These are phyloP conservation scores for Eimeria acervulina DNA, from an alignment of 169 alveolate genomes.

Conservation along the genomic window DNA sequence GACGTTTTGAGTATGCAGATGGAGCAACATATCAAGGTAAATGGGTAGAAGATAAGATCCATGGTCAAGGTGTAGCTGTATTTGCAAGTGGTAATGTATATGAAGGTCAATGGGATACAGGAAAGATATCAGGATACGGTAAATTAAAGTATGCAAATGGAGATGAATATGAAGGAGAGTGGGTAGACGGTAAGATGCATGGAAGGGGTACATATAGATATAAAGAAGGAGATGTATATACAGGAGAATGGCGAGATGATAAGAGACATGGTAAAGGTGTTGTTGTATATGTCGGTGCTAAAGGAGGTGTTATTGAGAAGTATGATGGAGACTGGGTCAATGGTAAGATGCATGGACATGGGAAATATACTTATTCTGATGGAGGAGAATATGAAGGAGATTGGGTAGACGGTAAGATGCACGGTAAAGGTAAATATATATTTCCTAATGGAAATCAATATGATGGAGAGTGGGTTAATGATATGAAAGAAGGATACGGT, in stretches of 20 bases:
- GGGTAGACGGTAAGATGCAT: constrained; percentile 97
- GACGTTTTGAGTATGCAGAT: constrained; percentile 95
- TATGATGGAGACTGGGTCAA: constrained; percentile 97
- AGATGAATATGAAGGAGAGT: constrained; percentile 97
- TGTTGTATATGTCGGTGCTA: constrained; percentile 90
- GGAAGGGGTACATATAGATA: constrained; percentile 96
- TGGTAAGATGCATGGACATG: constrained; percentile 97
- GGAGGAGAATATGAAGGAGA: constrained; percentile 98
- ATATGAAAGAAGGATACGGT: constrained; percentile 96
- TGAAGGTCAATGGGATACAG: constrained; percentile 96
- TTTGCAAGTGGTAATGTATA: constrained; percentile 95
- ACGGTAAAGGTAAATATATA: constrained; percentile 95
- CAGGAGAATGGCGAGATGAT: constrained; percentile 97
- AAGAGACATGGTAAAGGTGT: constrained; percentile 97
- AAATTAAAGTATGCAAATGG: constrained; percentile 95
- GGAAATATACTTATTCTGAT: constrained; percentile 95
- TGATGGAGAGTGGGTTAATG: constrained; percentile 98
- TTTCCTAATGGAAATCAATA: constrained; percentile 95
- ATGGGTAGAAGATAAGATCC: constrained; percentile 96
- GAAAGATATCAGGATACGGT: constrained; percentile 96
- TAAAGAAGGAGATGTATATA: constrained; percentile 97
- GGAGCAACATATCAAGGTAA: constrained; percentile 98
- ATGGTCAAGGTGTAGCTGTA: constrained; percentile 96
- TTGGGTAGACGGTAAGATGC: constrained; percentile 97
- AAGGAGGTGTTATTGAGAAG: constrained; percentile 90